phyloP scores from a whole-genome alignment of 1,284 basidiomycete genomes.

The Ganoderma lingzhi region DNA sequence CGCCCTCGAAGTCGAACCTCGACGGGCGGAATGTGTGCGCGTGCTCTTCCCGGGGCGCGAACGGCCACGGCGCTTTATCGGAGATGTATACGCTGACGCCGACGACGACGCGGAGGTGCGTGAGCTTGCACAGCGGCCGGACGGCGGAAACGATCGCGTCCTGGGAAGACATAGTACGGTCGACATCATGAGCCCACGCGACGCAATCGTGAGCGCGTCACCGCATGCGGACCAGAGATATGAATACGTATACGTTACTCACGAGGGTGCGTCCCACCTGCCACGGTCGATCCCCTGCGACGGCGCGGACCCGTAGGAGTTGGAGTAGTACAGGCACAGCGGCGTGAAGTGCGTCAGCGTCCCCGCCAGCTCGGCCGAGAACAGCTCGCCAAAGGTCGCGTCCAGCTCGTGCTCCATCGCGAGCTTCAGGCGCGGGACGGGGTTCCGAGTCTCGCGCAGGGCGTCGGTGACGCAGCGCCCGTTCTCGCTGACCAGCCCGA shows the following conservation, averaged over 20 bases:
- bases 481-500: neutral
- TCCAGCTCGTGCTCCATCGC: neutral
- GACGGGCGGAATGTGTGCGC: neutral
- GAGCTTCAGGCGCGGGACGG: neutral
- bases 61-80: neutral
- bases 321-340: neutral
- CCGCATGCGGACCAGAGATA: too few relatives aligned
- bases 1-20: neutral
- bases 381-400: neutral
- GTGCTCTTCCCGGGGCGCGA: neutral
- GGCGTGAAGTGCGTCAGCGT: neutral
- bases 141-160: neutral
- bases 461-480: neutral
- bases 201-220: too few relatives aligned
- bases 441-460: conserved; percentile 3
- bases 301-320: too few relatives aligned
- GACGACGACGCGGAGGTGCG: neutral
- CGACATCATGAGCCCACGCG: too few relatives aligned
- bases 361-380: neutral
- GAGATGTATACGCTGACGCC: neutral
- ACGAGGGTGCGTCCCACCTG: neutral
- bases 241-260: too few relatives aligned
- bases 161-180: too few relatives aligned
- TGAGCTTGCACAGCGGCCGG: neutral
- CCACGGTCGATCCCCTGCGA: too few relatives aligned